Percentiles rank a stretch among this genome's conserved stretches.
These are phyloP conservation scores for Leucoagaricus sp. DNA, from an alignment of 1,284 basidiomycete genomes.

Conservation along the genomic window DNA sequence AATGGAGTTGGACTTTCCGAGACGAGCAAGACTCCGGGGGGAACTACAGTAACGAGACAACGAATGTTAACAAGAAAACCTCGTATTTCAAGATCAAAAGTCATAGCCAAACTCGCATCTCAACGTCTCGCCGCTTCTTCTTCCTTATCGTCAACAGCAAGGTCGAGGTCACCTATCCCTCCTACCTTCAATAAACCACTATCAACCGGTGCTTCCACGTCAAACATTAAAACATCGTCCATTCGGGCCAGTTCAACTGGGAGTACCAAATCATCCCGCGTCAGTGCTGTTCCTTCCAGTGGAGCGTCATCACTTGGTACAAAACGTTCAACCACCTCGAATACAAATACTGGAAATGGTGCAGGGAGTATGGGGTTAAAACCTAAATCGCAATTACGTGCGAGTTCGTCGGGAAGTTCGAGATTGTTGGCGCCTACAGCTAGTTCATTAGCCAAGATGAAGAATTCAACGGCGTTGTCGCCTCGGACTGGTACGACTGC, in stretches of 20 bases:
- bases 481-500: not conserved
- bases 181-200: not conserved
- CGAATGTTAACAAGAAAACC: slow-evolving; percentile 57
- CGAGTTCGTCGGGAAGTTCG: slow-evolving; percentile 40
- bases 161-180: slow-evolving; percentile 14
- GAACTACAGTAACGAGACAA: slow-evolving; percentile 27
- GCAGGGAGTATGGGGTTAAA: slow-evolving; percentile 30
- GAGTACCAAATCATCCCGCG: slow-evolving; percentile 12
- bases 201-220: too few relatives aligned
- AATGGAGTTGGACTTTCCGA: not conserved
- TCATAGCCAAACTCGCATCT: not conserved
- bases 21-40: not conserved
- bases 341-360: not conserved
- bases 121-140: not conserved
- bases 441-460: slow-evolving; percentile 69
- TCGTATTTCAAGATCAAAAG: too few relatives aligned
- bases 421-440: slow-evolving; percentile 73
- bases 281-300: slow-evolving; percentile 19
- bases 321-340: slow-evolving; percentile 10
- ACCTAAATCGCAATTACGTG: slow-evolving; percentile 21
- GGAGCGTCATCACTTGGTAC: slow-evolving; percentile 43
- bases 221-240: slow-evolving; percentile 6
- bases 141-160: slow-evolving; percentile 13
- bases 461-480: slow-evolving; percentile 16
- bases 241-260: slow-evolving; percentile 13